Evolutionary conservation across 305 asterid species (phyloP).

Genomic region (Rubia peregrina): DNA sequence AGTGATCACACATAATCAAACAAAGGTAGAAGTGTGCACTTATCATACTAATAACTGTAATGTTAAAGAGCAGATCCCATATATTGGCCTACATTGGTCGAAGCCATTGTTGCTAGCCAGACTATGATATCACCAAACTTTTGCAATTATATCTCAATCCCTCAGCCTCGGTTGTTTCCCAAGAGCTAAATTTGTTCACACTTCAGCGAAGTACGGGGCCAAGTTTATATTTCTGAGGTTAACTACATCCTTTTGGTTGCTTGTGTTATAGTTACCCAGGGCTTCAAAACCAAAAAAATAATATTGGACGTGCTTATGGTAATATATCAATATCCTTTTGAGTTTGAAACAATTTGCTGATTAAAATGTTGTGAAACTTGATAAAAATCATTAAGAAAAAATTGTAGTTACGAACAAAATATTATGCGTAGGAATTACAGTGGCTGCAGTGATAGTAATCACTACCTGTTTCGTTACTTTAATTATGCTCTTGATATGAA

Average conservation of each 20-base stretch:
- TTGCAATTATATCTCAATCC: conserved; percentile 62
- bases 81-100: conserved; percentile 72
- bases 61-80: conserved; percentile 28
- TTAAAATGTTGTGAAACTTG: too few relatives aligned
- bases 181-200: conserved; percentile 64
- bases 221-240: conserved; percentile 71
- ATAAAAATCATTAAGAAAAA: background rate
- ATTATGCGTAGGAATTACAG: conserved; percentile 36
- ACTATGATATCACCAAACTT: conserved; percentile 72
- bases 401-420: background rate
- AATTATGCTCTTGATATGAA: conserved; percentile 66
- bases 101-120: conserved; percentile 69
- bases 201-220: conserved; percentile 64
- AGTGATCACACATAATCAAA: background rate
- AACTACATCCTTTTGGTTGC: conserved; percentile 66
- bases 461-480: conserved; percentile 51
- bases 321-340: background rate
- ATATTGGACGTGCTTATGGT: conserved; percentile 71
- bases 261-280: conserved; percentile 47
- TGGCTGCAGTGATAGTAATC: conserved; percentile 60
- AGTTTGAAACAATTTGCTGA: background rate
- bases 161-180: conserved; percentile 62
- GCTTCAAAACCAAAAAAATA: conserved; percentile 48
- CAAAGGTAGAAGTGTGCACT: too few relatives aligned
- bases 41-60: background rate